phyloP scores from a whole-genome alignment of 805 yeast species.

The Candida lessepsii region DNA sequence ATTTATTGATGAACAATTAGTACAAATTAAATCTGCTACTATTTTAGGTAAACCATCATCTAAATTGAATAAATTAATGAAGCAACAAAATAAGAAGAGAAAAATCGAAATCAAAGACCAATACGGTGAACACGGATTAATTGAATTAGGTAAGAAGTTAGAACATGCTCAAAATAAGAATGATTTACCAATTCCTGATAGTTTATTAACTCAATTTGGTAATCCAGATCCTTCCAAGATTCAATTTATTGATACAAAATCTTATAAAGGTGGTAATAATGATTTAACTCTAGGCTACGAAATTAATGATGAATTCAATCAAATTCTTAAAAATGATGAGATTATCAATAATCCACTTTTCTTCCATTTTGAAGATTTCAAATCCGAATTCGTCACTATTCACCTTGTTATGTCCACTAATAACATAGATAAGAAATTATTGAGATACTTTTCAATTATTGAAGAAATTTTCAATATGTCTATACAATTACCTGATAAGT shows the following conservation, averaged over 20 bases:
- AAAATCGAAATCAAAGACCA: slow-evolving; percentile 47
- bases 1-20: slow-evolving; percentile 50
- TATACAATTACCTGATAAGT: slow-evolving; percentile 52
- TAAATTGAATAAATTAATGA: slow-evolving; percentile 51
- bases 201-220: slow-evolving; percentile 57
- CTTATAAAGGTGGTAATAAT: slow-evolving; percentile 60
- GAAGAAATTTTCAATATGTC: slow-evolving; percentile 74
- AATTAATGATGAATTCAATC: slow-evolving; percentile 21
- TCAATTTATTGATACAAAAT: slow-evolving; percentile 63
- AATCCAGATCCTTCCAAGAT: slow-evolving; percentile 76
- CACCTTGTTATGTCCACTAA: slow-evolving; percentile 59
- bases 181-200: slow-evolving; percentile 74
- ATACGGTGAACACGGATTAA: slow-evolving; percentile 62
- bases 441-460: slow-evolving; percentile 64
- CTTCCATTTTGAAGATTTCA: slow-evolving; percentile 74
- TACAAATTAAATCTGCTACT: slow-evolving; percentile 62
- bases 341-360: slow-evolving; percentile 61
- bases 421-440: slow-evolving; percentile 46
- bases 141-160: slow-evolving; percentile 48
- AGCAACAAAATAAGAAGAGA: slow-evolving; percentile 49
- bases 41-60: slow-evolving; percentile 73
- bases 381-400: slow-evolving; percentile 75
- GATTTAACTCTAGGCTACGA: slow-evolving; percentile 29
- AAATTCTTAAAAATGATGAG: slow-evolving; percentile 19
- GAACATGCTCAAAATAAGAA: slow-evolving; percentile 64